Conservation (phyloP, 2,329 filamentous ascomycete species). For the Fusarium sp. region DNA sequence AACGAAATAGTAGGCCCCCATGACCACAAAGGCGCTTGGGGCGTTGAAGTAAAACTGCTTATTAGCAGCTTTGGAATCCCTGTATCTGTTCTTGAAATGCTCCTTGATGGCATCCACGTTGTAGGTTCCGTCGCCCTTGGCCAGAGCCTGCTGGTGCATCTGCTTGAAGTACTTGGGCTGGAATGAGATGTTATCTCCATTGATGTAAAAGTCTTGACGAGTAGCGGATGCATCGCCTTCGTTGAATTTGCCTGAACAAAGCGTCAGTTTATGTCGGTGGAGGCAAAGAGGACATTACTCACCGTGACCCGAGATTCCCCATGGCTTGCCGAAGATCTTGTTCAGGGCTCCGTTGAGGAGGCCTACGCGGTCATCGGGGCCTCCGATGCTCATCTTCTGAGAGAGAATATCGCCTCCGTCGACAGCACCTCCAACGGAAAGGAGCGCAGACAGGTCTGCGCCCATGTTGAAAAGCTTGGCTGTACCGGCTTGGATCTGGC, state of each 20-base stretch:
- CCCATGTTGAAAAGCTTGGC: conserved; percentile 31
- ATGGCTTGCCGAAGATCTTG: conserved; percentile 31
- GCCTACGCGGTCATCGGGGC: conserved; percentile 13
- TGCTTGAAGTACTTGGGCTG: conserved; percentile 20
- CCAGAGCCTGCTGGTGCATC: conserved; percentile 22
- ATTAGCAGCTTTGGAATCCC: conserved; percentile 19
- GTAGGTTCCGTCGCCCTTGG: conserved; percentile 28
- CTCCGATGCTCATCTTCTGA: conserved; percentile 32
- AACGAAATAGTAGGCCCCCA: conserved; percentile 31
- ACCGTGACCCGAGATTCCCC: conserved; percentile 25
- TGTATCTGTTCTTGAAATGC: conserved; percentile 31
- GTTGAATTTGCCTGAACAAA: conserved; percentile 15
- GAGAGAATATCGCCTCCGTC: conserved; percentile 26
- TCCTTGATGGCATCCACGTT: conserved; percentile 27
- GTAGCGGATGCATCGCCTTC: conserved; percentile 32
- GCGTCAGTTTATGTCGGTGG: background rate
- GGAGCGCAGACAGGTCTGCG: conserved; percentile 16
- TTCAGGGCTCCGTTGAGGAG: conserved; percentile 19
- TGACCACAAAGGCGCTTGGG: conserved; percentile 18
- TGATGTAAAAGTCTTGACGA: conserved; percentile 25
- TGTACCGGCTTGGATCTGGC: conserved; percentile 24
- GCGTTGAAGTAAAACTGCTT: conserved; percentile 32
- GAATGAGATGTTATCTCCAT: conserved; percentile 29
- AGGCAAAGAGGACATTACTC: rapidly evolving
- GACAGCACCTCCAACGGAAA: conserved; percentile 17